Percentiles rank a stretch among this genome's conserved stretches.
These are phyloP conservation scores for Cutaneotrichosporon cavernicola DNA, from an alignment of 1,284 basidiomycete genomes.

Conservation along the genomic window DNA sequence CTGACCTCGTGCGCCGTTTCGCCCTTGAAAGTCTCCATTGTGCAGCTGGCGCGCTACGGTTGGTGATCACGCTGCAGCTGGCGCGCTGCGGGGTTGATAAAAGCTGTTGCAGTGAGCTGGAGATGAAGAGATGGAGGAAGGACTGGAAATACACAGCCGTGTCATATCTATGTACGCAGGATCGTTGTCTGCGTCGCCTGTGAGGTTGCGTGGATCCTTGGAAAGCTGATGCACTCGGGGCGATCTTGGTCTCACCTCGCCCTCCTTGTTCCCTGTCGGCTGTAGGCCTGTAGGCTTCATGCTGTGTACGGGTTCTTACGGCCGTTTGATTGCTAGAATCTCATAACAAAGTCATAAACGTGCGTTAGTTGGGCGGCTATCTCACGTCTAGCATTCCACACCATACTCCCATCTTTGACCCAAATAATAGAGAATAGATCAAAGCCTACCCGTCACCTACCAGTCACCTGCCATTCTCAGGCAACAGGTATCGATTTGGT, in stretches of 20 bases:
- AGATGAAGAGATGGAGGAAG: background rate
- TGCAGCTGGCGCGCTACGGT: background rate
- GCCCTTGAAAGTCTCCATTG: conserved; percentile 19
- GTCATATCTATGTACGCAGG: background rate
- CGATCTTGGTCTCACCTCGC: background rate
- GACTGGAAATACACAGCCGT: background rate
- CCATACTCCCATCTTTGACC: background rate
- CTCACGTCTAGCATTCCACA: background rate
- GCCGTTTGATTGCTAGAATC: background rate
- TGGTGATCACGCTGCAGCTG: background rate
- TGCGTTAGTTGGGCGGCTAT: background rate
- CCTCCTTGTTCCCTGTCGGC: background rate
- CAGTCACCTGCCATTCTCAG: background rate
- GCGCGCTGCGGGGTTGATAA: background rate
- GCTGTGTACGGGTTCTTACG: background rate
- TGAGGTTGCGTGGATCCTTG: background rate
- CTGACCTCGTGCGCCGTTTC: conserved; percentile 27
- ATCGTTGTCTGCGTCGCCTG: background rate
- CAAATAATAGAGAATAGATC: too few species aligned
- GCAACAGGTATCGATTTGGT: background rate
- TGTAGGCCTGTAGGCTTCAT: background rate
- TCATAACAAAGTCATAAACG: background rate
- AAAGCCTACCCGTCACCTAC: too few species aligned
- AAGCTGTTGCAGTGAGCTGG: background rate
- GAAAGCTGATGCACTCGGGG: background rate